Evolutionary conservation across 2,329 filamentous ascomycete species (phyloP), one percentile per base, ranked within the genome.

Genomic region (Periconia sp.): DNA sequence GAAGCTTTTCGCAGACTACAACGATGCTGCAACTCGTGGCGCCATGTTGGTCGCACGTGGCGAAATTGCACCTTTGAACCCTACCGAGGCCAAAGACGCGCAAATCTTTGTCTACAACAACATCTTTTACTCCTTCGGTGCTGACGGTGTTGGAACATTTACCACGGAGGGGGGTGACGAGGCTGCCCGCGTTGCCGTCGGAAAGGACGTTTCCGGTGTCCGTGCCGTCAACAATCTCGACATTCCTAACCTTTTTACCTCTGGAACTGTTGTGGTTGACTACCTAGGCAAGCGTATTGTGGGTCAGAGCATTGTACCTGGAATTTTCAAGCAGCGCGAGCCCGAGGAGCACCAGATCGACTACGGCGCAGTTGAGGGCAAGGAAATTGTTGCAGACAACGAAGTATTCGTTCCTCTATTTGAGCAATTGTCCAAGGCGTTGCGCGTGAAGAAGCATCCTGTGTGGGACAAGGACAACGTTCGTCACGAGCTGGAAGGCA

Each of bases 41-140:
- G 93, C 94, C 31, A 90, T 97, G 44, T 81, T 97, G 62, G 93
- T 99, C 50, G 93, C 92, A 20, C 85, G 91, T 53, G 94, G 94
- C 50, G 94, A 99, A 74, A 89, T 99, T 59, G 87, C 92, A 18
- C 91, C 94, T 7, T 78, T 99, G 50, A 99, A 99, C 77, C 95
- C 94, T 7, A 97, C 93, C 0, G 94, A 99, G 77, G 87, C 83
- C 59, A 85, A 83, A 62, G 93, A 99, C 73, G 94, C 94, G 3
- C 94, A 99, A 74, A 99, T 99, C 61, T 99, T 96, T 68, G 93
- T 99, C 20, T 97, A 97, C 81, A 97, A 97, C 81, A 99, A 99
- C 76, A 92, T 99, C 62, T 99, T 99, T 80, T 99, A 96, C 80
- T 97, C 94, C 0, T 97, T 97, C 65, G 94, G 94, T 58, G 93